Base-by-base conservation (phyloP, 768 basidiomycete species). In the Butyriboletus loyo region DNA sequence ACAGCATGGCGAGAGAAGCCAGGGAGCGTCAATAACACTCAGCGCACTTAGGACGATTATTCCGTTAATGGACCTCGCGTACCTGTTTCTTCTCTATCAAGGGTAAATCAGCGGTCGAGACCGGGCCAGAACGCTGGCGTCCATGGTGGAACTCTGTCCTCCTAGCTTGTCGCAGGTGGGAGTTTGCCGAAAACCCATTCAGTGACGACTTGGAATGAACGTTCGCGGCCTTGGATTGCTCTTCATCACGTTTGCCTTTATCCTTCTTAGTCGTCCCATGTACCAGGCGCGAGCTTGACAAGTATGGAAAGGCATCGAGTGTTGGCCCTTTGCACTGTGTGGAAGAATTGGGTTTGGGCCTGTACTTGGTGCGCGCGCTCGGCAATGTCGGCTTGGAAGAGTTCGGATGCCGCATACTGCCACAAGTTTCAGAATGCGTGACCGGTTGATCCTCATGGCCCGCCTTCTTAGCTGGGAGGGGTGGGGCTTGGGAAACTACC, bases 1-100 rank as follows among this genome's bases (percentile, higher is more conserved):
- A 68, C 55, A 58, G 53, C 52, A 58, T 46, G 50, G 55, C 31
- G 3, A 31, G 8, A 28, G 27, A 35, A 35, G 28, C 10, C 37
- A 53, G 24, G 17, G 38, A 30, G 46, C 49, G 48, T 36, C 61
- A 55, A 52, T 10, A 44, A 21, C 8, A 19, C 58, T 69, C 53
- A 71, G 69, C 57, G 60, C 54, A 57, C 55, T 62, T 59, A 55
- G 51, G 49, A 49, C 46, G 19, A 55, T 54, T 38, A 48, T 54
- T 52, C 58, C 59, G 46, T 61, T 61, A 59, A 68, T 60, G 31
- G 55, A 51, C 40, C 21, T 46, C 37, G 60, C 72, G 63, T 66
- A 73, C 72, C 55, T 57, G 59, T 39, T 65, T 60, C 58, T 68
- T 68, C 50, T 64, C 63, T 35, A 59, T 53, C 51, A 61, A 58